Percentiles rank a stretch among this genome's conserved stretches.
Conservation (phyloP, 306 rosid species). For the Vigna angularis region DNA sequence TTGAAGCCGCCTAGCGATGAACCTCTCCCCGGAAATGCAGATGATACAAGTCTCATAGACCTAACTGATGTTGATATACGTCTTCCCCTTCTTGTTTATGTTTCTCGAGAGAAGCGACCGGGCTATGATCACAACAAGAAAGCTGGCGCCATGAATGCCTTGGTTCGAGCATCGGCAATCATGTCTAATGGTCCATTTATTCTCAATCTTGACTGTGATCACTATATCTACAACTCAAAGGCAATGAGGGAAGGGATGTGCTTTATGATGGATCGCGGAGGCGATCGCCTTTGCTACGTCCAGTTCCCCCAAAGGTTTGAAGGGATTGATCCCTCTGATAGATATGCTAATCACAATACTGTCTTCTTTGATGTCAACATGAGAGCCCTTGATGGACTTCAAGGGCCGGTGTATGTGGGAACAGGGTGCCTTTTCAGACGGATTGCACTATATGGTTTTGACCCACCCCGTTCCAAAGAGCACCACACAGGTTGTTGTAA, state of each 20-base stretch:
- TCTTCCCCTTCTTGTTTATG: conserved; percentile 91
- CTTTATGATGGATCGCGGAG: conserved; percentile 96
- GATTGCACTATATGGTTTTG: conserved; percentile 85
- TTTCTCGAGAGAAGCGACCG: conserved; percentile 91
- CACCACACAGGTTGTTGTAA: conserved; percentile 71
- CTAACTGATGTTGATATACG: conserved; percentile 80
- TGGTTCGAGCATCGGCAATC: conserved; percentile 87
- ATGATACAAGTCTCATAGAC: conserved; percentile 70
- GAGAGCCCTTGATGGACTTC: conserved; percentile 96
- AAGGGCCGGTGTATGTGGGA: conserved; percentile 96
- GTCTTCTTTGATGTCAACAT: conserved; percentile 94
- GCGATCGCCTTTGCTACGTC: conserved; percentile 86
- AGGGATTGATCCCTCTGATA: conserved; percentile 94
- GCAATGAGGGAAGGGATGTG: conserved; percentile 97
- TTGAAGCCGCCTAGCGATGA: conserved; percentile 93
- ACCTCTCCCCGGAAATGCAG: conserved; percentile 71
- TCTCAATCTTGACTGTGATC: conserved; percentile 92
- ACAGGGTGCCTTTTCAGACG: conserved; percentile 95
- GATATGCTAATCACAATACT: conserved; percentile 91
- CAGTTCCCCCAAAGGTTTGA: conserved; percentile 97
- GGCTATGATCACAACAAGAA: conserved; percentile 94
- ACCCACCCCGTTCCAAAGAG: conserved; percentile 89
- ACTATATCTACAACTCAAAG: conserved; percentile 86
- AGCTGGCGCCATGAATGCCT: conserved; percentile 95
- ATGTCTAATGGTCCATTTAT: conserved; percentile 94